A percentile compares a stretch with the other conserved stretches of the same genome.
Evolutionary conservation across 192 early-diverging fungal species (phyloP).

Genomic region (Umbelopsis sp.): DNA sequence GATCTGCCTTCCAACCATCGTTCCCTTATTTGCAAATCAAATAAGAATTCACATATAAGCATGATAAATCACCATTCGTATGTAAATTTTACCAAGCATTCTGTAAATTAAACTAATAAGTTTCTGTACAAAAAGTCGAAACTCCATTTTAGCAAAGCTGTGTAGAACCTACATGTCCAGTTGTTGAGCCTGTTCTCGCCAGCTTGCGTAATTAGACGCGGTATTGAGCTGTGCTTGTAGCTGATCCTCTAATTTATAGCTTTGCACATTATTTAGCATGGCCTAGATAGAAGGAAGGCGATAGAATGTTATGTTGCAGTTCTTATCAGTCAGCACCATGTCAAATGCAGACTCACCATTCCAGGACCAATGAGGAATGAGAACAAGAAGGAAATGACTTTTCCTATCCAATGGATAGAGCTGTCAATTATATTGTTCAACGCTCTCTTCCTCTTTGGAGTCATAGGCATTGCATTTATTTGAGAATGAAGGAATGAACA

Average conservation of each 20-base stretch:
- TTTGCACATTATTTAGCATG: not conserved
- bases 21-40: constrained; percentile 32
- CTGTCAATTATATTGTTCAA: not conserved
- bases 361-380: constrained; percentile 4
- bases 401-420: not conserved
- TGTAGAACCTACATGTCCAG: constrained; percentile 43
- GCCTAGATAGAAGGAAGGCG: not conserved
- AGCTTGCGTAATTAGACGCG: constrained; percentile 54
- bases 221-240: constrained; percentile 45
- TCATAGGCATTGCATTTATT: not conserved
- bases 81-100: not conserved
- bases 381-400: not conserved
- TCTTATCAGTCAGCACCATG: not conserved
- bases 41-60: not conserved
- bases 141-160: too few relatives aligned
- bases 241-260: constrained; percentile 34
- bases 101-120: not conserved
- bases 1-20: constrained; percentile 61
- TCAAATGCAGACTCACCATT: not conserved
- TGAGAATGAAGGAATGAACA: not conserved
- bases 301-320: not conserved
- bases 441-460: not conserved
- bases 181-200: constrained; percentile 48
- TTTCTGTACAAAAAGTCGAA: not conserved
- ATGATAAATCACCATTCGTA: constrained; percentile 1